Percentiles rank a stretch among this genome's conserved stretches.
Evolutionary conservation across 2,329 filamentous ascomycete genomes (phyloP).

Genomic region (Hymenoscyphus fructigenus): DNA sequence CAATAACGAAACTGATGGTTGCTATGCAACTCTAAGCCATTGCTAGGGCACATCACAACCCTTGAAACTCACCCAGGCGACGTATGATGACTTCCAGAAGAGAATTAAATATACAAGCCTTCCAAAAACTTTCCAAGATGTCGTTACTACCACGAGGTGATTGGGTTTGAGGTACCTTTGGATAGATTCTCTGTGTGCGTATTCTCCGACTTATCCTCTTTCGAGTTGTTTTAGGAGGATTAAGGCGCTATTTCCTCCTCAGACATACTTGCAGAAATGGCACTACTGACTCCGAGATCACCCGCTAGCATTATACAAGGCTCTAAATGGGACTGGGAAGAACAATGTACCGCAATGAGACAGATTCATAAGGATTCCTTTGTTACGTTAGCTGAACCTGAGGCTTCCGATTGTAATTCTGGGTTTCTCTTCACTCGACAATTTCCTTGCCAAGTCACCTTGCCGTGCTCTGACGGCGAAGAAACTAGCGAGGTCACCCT

Average conservation of each 20-base stretch:
- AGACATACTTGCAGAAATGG: too few relatives aligned
- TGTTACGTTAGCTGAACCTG: neutral
- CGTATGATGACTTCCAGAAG: neutral
- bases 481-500: too few relatives aligned
- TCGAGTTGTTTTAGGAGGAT: too few relatives aligned
- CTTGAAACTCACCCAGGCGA: neutral
- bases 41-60: neutral
- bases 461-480: neutral
- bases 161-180: too few relatives aligned
- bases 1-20: neutral
- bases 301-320: neutral
- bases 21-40: conserved; percentile 4
- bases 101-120: neutral
- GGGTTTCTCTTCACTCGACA: neutral
- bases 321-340: neutral
- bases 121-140: too few relatives aligned
- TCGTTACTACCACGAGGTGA: too few relatives aligned
- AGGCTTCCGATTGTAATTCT: neutral
- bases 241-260: too few relatives aligned
- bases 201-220: too few relatives aligned
- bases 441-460: neutral
- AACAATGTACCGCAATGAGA: neutral
- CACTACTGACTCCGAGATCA: too few relatives aligned
- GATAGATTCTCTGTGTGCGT: conserved; percentile 4
- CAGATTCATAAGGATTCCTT: neutral